These are phyloP conservation scores for Yamadazyma phyllophila DNA, from an alignment of 805 yeast species.

Conservation along the genomic window DNA sequence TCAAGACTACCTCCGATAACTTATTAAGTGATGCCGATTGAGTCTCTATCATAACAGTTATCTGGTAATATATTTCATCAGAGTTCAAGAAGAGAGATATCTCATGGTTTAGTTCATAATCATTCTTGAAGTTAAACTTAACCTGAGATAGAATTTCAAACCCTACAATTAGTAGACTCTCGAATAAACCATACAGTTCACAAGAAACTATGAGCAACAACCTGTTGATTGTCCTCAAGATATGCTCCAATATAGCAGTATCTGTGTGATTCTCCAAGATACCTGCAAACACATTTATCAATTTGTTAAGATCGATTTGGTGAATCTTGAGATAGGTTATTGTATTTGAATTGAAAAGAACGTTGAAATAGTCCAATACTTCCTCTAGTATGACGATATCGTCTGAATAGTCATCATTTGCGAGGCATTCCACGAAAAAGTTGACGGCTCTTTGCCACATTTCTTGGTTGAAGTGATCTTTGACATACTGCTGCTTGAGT, in stretches of 20 bases:
- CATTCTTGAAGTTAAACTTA: slow-evolving; percentile 9
- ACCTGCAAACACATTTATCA: neutral
- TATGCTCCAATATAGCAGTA: neutral
- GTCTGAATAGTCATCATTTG: neutral
- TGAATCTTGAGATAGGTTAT: slow-evolving; percentile 2
- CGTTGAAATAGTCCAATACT: slow-evolving; percentile 4
- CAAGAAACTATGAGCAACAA: slow-evolving; percentile 6
- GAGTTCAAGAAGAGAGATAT: slow-evolving; percentile 10
- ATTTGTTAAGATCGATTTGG: neutral
- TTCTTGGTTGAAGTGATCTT: slow-evolving; percentile 28
- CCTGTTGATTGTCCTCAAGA: slow-evolving; percentile 7
- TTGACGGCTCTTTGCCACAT: slow-evolving; percentile 27
- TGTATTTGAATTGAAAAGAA: slow-evolving; percentile 7
- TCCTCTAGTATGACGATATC: neutral
- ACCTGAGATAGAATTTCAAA: neutral
- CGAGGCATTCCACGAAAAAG: slow-evolving; percentile 18
- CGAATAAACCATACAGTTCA: slow-evolving; percentile 3
- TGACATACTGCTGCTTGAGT: slow-evolving; percentile 23
- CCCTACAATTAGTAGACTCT: neutral
- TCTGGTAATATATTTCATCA: slow-evolving; percentile 7
- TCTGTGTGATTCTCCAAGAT: neutral
- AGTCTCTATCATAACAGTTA: neutral
- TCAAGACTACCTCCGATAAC: neutral
- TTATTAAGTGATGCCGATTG: neutral
- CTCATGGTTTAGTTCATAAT: slow-evolving; percentile 7